Percentiles rank a stretch among this genome's conserved stretches.
These are phyloP conservation scores for Malassezia vespertilionis DNA, from an alignment of 1,284 basidiomycete species.

Conservation along the genomic window DNA sequence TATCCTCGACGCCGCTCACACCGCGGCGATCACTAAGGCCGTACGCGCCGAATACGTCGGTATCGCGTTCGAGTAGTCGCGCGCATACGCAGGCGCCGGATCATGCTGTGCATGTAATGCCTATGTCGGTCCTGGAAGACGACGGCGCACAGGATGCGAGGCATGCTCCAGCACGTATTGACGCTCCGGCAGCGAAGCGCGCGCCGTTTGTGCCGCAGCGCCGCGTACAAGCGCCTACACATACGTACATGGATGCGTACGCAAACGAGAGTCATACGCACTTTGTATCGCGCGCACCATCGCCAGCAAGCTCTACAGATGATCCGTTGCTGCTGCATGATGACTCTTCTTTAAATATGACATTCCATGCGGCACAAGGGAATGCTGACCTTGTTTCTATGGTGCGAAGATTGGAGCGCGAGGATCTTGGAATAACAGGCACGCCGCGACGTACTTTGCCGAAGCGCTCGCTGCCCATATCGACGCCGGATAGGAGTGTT, in stretches of 20 bases:
- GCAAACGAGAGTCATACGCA: not conserved
- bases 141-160: not conserved
- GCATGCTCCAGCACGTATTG: not conserved
- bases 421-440: not conserved
- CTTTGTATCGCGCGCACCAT: slow-evolving; percentile 2
- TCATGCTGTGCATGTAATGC: not conserved
- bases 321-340: slow-evolving; percentile 16
- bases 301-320: slow-evolving; percentile 18
- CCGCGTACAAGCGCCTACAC: not conserved
- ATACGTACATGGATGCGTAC: too few relatives aligned
- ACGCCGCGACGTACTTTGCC: not conserved
- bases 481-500: not conserved
- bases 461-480: not conserved
- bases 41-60: slow-evolving; percentile 8
- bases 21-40: slow-evolving; percentile 13
- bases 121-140: slow-evolving; percentile 16
- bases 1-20: slow-evolving; percentile 9
- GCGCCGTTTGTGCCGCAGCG: slow-evolving; percentile 8
- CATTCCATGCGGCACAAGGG: slow-evolving; percentile 15
- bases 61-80: not conserved
- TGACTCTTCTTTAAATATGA: not conserved
- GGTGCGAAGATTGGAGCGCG: slow-evolving; percentile 14
- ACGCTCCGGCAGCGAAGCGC: not conserved
- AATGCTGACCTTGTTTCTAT: slow-evolving; percentile 11
- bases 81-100: not conserved